A percentile compares a stretch with the other conserved stretches of the same genome.
These are phyloP conservation scores for Rhododendron kiyosumense DNA, from an alignment of 148 eudicot genomes.

Conservation along the genomic window DNA sequence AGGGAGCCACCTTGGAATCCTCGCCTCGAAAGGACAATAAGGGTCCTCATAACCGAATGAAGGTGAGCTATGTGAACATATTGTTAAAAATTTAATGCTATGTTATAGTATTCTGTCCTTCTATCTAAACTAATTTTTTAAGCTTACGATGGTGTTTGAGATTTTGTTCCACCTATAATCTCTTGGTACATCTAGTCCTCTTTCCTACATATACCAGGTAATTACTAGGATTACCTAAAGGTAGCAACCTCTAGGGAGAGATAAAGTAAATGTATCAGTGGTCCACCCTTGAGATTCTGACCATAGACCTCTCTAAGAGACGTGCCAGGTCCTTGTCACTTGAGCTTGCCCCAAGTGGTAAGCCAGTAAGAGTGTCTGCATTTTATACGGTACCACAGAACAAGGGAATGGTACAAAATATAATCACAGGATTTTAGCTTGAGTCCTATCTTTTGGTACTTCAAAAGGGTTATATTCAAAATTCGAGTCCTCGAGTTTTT, in stretches of 20 bases:
- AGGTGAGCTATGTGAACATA: conserved; percentile 28
- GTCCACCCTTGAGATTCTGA: no score
- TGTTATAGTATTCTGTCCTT: neutral
- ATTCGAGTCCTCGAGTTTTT: neutral
- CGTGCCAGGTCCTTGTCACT: no score
- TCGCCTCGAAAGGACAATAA: conserved; percentile 73
- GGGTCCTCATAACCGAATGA: conserved; percentile 83
- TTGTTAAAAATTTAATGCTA: neutral
- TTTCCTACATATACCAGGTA: no score
- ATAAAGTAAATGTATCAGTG: no score
- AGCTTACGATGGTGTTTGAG: neutral
- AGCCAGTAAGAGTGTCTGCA: no score
- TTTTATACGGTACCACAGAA: neutral
- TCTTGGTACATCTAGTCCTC: no score
- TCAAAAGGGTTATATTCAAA: neutral
- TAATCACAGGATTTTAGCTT: neutral
- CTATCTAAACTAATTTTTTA: no score
- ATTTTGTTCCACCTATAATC: neutral
- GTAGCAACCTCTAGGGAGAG: no score
- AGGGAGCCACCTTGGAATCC: no score
- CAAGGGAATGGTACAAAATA: neutral
- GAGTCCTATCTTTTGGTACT: neutral
- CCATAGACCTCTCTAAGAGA: no score
- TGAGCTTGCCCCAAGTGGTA: no score
- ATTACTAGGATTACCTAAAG: no score